phyloP scores from a whole-genome alignment of 1,284 basidiomycete genomes.

The Leccinum pachyderme region DNA sequence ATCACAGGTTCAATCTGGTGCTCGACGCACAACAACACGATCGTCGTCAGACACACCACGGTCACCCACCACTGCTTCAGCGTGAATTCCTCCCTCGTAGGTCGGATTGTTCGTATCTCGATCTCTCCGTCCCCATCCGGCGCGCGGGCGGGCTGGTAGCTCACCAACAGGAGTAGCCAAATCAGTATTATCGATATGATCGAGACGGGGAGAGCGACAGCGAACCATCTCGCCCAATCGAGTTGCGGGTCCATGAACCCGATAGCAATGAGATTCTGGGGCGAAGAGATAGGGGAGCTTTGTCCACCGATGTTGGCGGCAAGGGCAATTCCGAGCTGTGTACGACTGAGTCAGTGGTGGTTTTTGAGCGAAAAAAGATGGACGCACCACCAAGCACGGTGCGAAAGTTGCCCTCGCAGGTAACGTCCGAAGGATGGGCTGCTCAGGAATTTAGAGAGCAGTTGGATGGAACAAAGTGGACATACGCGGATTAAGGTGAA shows the following conservation, averaged over 20 bases:
- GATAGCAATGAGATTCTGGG: no score
- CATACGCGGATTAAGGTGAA: neutral
- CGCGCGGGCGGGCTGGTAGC: neutral
- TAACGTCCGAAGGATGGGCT: constrained; percentile 83
- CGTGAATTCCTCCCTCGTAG: neutral
- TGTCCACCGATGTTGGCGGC: neutral
- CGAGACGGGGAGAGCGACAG: no score
- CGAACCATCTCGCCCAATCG: neutral
- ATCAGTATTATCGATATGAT: no score
- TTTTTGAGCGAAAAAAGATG: neutral
- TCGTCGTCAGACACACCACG: neutral
- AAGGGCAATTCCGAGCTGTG: neutral
- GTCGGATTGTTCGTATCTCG: no score
- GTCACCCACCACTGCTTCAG: neutral
- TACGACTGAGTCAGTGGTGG: neutral
- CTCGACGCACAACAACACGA: neutral
- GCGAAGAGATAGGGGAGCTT: neutral
- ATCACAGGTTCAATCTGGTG: neutral
- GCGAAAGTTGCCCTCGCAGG: neutral
- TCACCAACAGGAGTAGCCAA: neutral
- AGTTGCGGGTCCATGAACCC: neutral
- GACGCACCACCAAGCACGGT: neutral
- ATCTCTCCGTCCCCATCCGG: neutral
- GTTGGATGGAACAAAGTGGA: neutral
- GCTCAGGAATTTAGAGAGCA: constrained; percentile 10